Percentiles rank a stretch among this genome's conserved stretches.
These are phyloP conservation scores for Thinopyrum elongatum DNA, from an alignment of 176 grass and related monocot genomes.

Conservation along the genomic window DNA sequence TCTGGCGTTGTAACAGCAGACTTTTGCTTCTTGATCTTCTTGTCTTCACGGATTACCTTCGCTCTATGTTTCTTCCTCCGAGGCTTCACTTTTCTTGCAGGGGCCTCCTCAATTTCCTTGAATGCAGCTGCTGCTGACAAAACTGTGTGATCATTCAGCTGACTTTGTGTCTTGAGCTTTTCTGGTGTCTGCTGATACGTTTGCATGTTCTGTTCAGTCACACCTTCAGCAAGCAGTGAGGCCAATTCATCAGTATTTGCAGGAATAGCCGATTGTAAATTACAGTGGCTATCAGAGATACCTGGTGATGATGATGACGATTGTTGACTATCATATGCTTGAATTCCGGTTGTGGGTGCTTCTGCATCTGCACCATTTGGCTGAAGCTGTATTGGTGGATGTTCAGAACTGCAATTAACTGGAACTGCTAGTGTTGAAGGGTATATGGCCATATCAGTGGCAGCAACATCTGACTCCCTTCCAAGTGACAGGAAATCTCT, in stretches of 20 bases:
- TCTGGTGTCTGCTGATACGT: constrained; percentile 4
- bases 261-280: constrained; percentile 5
- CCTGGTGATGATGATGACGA: background rate
- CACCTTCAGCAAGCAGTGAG: background rate
- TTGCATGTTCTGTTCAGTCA: constrained; percentile 17
- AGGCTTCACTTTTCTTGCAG: constrained; percentile 21
- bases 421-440: constrained; percentile 26
- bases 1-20: constrained; percentile 31
- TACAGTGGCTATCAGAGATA: background rate
- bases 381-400: constrained; percentile 11
- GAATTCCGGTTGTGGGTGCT: constrained; percentile 9
- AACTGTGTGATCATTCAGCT: constrained; percentile 23
- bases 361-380: background rate
- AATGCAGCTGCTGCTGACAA: constrained; percentile 23
- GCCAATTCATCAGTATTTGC: constrained; percentile 11
- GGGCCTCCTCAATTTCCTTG: constrained; percentile 27
- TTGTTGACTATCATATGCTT: background rate
- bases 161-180: constrained; percentile 24
- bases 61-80: constrained; percentile 58
- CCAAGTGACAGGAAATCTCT: constrained; percentile 38
- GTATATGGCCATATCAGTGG: constrained; percentile 2
- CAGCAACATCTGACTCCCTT: constrained; percentile 9
- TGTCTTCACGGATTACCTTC: constrained; percentile 58
- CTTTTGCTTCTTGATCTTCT: constrained; percentile 29
- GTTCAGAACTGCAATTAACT: constrained; percentile 6